Conservation (phyloP, 73 alveolate species). For the Paramecium bursaria region DNA sequence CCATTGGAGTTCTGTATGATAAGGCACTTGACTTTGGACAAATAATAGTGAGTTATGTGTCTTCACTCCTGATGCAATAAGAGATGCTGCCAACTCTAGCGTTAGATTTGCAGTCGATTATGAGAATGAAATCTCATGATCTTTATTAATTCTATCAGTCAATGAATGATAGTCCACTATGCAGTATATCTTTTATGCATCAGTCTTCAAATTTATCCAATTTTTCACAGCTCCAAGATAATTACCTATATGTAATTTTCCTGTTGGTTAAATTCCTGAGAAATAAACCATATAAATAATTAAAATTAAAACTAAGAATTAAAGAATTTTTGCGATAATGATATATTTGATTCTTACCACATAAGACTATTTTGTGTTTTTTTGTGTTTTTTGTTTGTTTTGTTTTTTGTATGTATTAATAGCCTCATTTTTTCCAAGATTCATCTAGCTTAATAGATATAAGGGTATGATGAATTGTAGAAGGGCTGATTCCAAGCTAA, state of each 20-base stretch:
- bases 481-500: too few relatives aligned
- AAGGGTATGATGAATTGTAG: too few relatives aligned
- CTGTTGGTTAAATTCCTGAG: constrained; percentile 94
- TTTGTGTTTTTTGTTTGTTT: too few relatives aligned
- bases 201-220: constrained; percentile 79
- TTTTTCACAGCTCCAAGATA: constrained; percentile 91
- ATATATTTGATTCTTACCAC: background rate
- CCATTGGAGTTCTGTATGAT: constrained; percentile 88
- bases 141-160: constrained; percentile 70
- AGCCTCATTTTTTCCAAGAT: too few relatives aligned
- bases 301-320: background rate
- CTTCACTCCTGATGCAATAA: constrained; percentile 87
- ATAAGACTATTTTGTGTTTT: too few relatives aligned
- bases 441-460: too few relatives aligned
- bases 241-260: constrained; percentile 88
- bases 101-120: constrained; percentile 71
- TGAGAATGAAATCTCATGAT: constrained; percentile 52
- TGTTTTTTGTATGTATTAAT: too few relatives aligned
- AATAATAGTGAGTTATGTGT: constrained; percentile 76
- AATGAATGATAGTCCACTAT: constrained; percentile 89
- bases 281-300: constrained; percentile 56
- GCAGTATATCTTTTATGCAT: constrained; percentile 74
- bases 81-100: constrained; percentile 83
- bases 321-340: background rate
- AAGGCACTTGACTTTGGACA: constrained; percentile 84